Evolutionary conservation across 2,329 filamentous ascomycete genomes (phyloP).

Genomic region (Colletotrichum australisinense): DNA sequence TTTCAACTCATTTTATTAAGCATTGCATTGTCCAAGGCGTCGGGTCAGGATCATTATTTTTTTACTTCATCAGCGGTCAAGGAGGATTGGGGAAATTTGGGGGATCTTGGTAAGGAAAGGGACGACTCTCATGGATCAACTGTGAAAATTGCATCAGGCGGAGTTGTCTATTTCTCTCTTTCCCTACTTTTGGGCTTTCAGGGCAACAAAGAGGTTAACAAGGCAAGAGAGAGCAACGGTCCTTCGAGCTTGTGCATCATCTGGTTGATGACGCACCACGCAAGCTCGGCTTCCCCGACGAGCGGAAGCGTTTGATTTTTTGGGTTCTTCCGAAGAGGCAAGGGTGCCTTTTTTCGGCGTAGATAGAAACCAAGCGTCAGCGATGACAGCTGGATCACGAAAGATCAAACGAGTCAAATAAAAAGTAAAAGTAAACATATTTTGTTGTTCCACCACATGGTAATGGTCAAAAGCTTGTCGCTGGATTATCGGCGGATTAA

Average conservation of each 20-base stretch:
- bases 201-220: not conserved
- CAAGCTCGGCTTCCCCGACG: not conserved
- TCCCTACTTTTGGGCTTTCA: conserved; percentile 3
- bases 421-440: conserved; percentile 4
- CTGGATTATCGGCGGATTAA: not conserved
- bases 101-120: conserved; percentile 13
- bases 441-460: not conserved
- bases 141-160: conserved; percentile 31
- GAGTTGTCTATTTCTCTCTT: conserved; percentile 19
- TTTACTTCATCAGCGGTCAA: conserved; percentile 11
- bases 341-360: not conserved
- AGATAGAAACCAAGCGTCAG: conserved; percentile 34
- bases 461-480: not conserved
- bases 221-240: not conserved
- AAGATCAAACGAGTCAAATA: conserved; percentile 17
- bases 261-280: not conserved
- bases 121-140: conserved; percentile 21
- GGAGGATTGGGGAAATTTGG: not conserved
- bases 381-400: conserved; percentile 23
- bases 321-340: not conserved
- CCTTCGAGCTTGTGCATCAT: conserved; percentile 5
- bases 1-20: conserved; percentile 26
- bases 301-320: not conserved
- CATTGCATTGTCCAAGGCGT: conserved; percentile 37
- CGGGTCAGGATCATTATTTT: conserved; percentile 31